Conservation (phyloP, 75 land plant genomes). For the Azolla pinnata region DNA sequence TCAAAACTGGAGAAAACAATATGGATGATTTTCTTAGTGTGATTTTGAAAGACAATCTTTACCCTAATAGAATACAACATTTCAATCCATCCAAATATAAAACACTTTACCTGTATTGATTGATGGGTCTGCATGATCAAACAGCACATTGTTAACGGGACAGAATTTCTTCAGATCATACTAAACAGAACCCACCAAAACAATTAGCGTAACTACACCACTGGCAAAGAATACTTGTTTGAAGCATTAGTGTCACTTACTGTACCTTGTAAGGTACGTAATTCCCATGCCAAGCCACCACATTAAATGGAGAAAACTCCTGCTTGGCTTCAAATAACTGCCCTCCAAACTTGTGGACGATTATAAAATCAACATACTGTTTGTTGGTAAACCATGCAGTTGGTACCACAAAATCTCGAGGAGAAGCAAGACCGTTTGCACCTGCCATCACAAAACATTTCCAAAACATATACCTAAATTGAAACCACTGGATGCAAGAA, state of each 20-base stretch:
- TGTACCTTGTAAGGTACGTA: slow-evolving; percentile 90
- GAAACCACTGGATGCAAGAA: too few relatives aligned
- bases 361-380: slow-evolving; percentile 42
- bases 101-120: slow-evolving; percentile 69
- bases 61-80: too few relatives aligned
- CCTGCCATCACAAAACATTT: too few relatives aligned
- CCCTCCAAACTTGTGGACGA: slow-evolving; percentile 91
- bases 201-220: too few relatives aligned
- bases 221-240: too few relatives aligned
- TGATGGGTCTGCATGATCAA: slow-evolving; percentile 96
- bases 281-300: slow-evolving; percentile 98
- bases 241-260: background rate
- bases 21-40: too few relatives aligned
- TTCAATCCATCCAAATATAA: too few relatives aligned
- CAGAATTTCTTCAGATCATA: slow-evolving; percentile 89
- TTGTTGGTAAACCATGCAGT: slow-evolving; percentile 76
- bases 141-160: slow-evolving; percentile 80
- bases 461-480: too few relatives aligned
- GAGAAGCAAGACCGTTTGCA: slow-evolving; percentile 91
- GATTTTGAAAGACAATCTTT: too few relatives aligned
- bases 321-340: slow-evolving; percentile 76
- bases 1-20: slow-evolving; percentile 50
- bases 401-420: slow-evolving; percentile 75
- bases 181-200: slow-evolving; percentile 36
- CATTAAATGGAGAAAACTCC: slow-evolving; percentile 95